Evolutionary conservation across 192 early-diverging fungal species (phyloP).

Genomic region (Entophlyctis luteolus): DNA sequence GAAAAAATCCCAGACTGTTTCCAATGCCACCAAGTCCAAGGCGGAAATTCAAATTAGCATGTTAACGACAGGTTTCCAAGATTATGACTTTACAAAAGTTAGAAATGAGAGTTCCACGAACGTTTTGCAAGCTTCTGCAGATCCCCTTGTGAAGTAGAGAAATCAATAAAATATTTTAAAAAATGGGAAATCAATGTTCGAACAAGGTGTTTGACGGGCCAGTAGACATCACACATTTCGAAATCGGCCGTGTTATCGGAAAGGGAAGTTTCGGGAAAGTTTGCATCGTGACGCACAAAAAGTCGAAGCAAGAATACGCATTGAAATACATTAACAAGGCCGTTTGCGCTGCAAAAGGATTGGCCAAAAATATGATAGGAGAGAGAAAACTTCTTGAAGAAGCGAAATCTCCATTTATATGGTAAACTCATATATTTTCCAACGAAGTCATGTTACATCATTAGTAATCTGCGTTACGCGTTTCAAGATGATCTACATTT

Average conservation of each 20-base stretch:
- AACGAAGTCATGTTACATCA: no score
- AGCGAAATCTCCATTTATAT: conserved; percentile 75
- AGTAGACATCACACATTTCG: conserved; percentile 24
- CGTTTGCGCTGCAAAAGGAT: conserved; percentile 78
- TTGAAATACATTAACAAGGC: conserved; percentile 97
- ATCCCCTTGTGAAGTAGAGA: background rate
- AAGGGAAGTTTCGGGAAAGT: conserved; percentile 36
- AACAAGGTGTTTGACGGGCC: conserved; percentile 19
- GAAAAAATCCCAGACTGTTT: conserved; percentile 20
- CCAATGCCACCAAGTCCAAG: background rate
- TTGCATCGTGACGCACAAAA: conserved; percentile 87
- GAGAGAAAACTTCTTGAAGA: conserved; percentile 85
- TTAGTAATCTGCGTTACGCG: conserved; percentile 82
- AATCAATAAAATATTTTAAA: no score
- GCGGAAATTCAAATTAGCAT: background rate
- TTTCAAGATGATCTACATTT: conserved; percentile 95
- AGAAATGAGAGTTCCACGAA: background rate
- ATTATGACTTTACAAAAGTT: conserved; percentile 19
- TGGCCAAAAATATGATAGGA: conserved; percentile 85
- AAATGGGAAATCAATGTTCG: no score
- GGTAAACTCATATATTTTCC: conserved; percentile 26
- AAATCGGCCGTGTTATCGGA: conserved; percentile 10
- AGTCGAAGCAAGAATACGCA: conserved; percentile 73
- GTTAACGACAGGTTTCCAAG: conserved; percentile 5
- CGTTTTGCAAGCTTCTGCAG: background rate